Percentiles rank a stretch among this genome's conserved stretches.
These are phyloP conservation scores for Tephrocybe sp. DNA, from an alignment of 768 basidiomycete genomes.

Conservation along the genomic window DNA sequence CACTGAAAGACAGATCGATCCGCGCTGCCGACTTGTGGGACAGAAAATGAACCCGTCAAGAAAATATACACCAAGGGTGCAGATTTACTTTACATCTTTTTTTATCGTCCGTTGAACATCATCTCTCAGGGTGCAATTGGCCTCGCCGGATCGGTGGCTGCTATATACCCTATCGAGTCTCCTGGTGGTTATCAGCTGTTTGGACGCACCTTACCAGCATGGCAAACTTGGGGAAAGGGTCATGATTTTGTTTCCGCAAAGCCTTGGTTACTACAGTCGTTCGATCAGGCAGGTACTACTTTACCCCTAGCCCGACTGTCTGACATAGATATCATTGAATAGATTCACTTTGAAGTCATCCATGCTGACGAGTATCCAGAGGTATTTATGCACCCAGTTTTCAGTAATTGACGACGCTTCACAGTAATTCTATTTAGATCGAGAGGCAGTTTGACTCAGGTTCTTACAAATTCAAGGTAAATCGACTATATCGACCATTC, in stretches of 20 bases:
- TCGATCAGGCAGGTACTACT: constrained; percentile 50
- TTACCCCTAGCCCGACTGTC: too few relatives aligned
- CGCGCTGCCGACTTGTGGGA: constrained; percentile 53
- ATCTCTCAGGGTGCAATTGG: constrained; percentile 59
- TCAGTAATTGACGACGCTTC: neutral
- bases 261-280: constrained; percentile 61
- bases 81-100: neutral
- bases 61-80: constrained; percentile 58
- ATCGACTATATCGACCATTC: neutral
- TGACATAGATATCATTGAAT: neutral
- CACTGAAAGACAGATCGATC: constrained; percentile 44
- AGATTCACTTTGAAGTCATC: constrained; percentile 53
- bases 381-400: constrained; percentile 26
- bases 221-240: constrained; percentile 62
- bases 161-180: constrained; percentile 63
- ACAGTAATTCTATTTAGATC: constrained; percentile 30
- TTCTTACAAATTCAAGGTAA: constrained; percentile 48
- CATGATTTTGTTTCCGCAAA: constrained; percentile 39
- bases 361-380: constrained; percentile 46
- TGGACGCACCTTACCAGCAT: constrained; percentile 54
- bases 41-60: constrained; percentile 78
- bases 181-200: constrained; percentile 37
- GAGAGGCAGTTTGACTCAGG: constrained; percentile 53
- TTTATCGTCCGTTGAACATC: neutral
- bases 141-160: constrained; percentile 62